Evolutionary conservation across 1,284 basidiomycete species (phyloP).

Genomic region (Mycena citricolor): DNA sequence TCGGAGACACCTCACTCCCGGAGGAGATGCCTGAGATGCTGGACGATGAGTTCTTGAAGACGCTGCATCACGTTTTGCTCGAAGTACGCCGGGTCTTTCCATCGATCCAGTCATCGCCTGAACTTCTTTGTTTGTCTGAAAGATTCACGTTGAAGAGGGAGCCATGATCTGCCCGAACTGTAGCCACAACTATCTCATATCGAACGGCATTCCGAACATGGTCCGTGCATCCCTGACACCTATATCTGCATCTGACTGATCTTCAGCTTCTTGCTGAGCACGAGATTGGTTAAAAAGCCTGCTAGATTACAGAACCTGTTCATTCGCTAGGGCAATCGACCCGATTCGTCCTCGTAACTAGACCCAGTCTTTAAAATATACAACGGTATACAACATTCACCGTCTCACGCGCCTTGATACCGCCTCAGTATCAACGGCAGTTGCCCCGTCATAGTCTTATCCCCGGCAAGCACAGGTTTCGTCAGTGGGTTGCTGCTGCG

Average conservation of each 20-base stretch:
- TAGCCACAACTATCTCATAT: slow-evolving; percentile 87
- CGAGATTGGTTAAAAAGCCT: slow-evolving; percentile 62
- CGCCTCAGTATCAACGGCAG: no score
- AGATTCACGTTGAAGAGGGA: slow-evolving; percentile 94
- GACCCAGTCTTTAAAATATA: no score
- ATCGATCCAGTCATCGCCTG: slow-evolving; percentile 1
- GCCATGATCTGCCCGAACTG: slow-evolving; percentile 94
- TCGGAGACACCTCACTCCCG: slow-evolving; percentile 86
- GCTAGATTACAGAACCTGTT: background rate
- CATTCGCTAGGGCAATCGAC: background rate
- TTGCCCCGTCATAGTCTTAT: no score
- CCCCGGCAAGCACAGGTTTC: no score
- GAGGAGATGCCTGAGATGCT: slow-evolving; percentile 75
- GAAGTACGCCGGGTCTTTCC: slow-evolving; percentile 58
- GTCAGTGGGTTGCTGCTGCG: no score
- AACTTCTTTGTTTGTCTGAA: slow-evolving; percentile 11
- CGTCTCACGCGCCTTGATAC: no score
- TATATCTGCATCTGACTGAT: slow-evolving; percentile 7
- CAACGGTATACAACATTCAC: no score
- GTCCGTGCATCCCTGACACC: slow-evolving; percentile 44
- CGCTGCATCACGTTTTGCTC: slow-evolving; percentile 89
- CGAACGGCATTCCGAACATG: slow-evolving; percentile 98
- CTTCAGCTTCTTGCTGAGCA: slow-evolving; percentile 85
- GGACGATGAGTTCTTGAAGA: slow-evolving; percentile 76
- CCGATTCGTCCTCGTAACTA: no score